A percentile compares a stretch with the other conserved stretches of the same genome.
Conservation (phyloP, 768 basidiomycete genomes). For the Rhodotorula diobovata region DNA sequence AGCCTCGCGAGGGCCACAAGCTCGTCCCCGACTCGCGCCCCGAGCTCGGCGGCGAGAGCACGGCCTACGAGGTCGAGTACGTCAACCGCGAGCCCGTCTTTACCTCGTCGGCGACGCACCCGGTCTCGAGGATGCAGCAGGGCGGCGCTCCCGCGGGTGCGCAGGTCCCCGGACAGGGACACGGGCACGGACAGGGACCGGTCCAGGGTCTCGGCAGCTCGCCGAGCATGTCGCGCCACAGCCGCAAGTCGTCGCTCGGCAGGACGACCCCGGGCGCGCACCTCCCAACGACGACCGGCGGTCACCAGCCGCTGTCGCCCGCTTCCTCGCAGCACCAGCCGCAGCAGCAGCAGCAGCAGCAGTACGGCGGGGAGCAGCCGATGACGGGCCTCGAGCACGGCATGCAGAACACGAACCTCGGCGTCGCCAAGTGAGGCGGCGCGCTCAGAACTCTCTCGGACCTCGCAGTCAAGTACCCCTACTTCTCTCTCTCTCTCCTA, state of each 20-base stretch:
- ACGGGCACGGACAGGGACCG: no score
- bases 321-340: neutral
- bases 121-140: neutral
- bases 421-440: constrained; percentile 9
- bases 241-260: neutral
- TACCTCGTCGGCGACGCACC: neutral
- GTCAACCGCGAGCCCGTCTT: constrained; percentile 26
- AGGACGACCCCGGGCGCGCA: neutral
- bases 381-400: neutral
- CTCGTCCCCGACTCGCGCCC: constrained; percentile 4
- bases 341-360: neutral
- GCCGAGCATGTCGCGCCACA: no score
- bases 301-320: neutral
- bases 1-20: constrained; percentile 13
- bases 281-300: neutral
- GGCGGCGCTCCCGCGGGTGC: no score
- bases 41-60: constrained; percentile 1
- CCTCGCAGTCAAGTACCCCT: no score
- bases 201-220: no score
- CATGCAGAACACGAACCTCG: neutral
- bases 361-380: neutral
- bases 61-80: constrained; percentile 21
- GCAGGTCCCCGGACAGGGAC: no score
- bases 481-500: no score
- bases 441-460: no score